Evolutionary conservation across 371 early-diverging fungal genomes (phyloP).

Genomic region (Zopfochytrium polystomum): DNA sequence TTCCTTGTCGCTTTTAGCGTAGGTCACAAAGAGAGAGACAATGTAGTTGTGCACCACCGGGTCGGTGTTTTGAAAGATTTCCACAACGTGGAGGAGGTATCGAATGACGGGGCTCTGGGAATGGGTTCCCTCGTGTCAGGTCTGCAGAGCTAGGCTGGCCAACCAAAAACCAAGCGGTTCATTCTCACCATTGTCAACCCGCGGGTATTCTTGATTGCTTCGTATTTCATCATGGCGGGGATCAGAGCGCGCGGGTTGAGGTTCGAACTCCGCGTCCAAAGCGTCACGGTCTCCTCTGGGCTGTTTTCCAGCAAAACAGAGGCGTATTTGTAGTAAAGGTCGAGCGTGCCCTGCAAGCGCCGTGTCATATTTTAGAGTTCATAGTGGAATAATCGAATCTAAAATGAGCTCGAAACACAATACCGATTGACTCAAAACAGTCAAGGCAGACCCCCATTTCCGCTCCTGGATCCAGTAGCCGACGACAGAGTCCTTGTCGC

Average conservation of each 20-base stretch:
- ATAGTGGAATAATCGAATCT: background rate
- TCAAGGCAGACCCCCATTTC: slow-evolving; percentile 70
- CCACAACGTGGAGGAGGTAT: slow-evolving; percentile 79
- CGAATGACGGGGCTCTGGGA: slow-evolving; percentile 80
- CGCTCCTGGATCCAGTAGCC: slow-evolving; percentile 73
- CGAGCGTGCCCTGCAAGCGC: slow-evolving; percentile 58
- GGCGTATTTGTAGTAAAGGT: slow-evolving; percentile 82
- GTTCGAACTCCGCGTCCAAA: slow-evolving; percentile 78
- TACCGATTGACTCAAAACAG: slow-evolving; percentile 68
- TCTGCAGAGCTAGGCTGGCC: background rate
- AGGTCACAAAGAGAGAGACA: slow-evolving; percentile 75
- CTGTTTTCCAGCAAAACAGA: slow-evolving; percentile 74
- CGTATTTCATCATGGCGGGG: slow-evolving; percentile 80
- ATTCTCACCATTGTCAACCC: background rate
- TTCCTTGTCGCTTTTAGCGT: slow-evolving; percentile 60
- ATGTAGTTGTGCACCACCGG: slow-evolving; percentile 88
- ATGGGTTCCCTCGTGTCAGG: background rate
- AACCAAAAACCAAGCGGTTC: too few species aligned
- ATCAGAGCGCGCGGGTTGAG: slow-evolving; percentile 81
- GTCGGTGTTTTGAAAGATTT: slow-evolving; percentile 72
- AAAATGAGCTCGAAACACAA: slow-evolving; percentile 1
- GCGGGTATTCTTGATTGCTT: slow-evolving; percentile 20
- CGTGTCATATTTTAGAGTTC: background rate
- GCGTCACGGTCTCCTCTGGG: slow-evolving; percentile 75
- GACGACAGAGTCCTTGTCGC: slow-evolving; percentile 78